Evolutionary conservation across 2,329 filamentous ascomycete genomes (phyloP).

Genomic region (Aspergillus chevalieri): DNA sequence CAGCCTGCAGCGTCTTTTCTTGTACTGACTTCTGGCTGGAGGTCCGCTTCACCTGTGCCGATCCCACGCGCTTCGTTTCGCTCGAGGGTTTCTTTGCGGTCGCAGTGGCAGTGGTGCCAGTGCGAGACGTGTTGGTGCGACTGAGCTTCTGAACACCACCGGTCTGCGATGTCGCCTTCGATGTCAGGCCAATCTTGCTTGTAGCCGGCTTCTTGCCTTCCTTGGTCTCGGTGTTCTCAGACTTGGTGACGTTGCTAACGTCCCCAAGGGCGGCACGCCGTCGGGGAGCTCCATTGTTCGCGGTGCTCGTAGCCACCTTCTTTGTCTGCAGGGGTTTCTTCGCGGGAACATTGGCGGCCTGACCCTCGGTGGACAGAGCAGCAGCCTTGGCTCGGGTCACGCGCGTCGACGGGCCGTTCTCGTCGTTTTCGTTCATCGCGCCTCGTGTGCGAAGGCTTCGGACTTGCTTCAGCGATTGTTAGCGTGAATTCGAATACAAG

Average conservation of each 20-base stretch:
- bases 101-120: slow-evolving; percentile 54
- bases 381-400: slow-evolving; percentile 90
- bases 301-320: slow-evolving; percentile 50
- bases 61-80: slow-evolving; percentile 67
- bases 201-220: slow-evolving; percentile 68
- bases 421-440: slow-evolving; percentile 88
- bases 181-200: slow-evolving; percentile 62
- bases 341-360: slow-evolving; percentile 54
- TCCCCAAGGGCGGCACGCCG: slow-evolving; percentile 85
- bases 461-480: slow-evolving; percentile 42
- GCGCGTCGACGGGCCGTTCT: slow-evolving; percentile 74
- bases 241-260: slow-evolving; percentile 88
- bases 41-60: slow-evolving; percentile 62
- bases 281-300: slow-evolving; percentile 49
- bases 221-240: slow-evolving; percentile 48
- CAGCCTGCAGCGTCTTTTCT: slow-evolving; percentile 49
- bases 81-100: slow-evolving; percentile 55
- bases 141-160: slow-evolving; percentile 74
- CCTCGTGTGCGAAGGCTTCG: slow-evolving; percentile 67
- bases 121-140: slow-evolving; percentile 55
- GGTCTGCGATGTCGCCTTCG: slow-evolving; percentile 70
- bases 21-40: slow-evolving; percentile 52
- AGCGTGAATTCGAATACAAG: background rate
- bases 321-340: slow-evolving; percentile 65
- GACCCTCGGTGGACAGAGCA: slow-evolving; percentile 47